phyloP scores from a whole-genome alignment of 208 protist genomes.

The Novymonas esmeraldas region DNA sequence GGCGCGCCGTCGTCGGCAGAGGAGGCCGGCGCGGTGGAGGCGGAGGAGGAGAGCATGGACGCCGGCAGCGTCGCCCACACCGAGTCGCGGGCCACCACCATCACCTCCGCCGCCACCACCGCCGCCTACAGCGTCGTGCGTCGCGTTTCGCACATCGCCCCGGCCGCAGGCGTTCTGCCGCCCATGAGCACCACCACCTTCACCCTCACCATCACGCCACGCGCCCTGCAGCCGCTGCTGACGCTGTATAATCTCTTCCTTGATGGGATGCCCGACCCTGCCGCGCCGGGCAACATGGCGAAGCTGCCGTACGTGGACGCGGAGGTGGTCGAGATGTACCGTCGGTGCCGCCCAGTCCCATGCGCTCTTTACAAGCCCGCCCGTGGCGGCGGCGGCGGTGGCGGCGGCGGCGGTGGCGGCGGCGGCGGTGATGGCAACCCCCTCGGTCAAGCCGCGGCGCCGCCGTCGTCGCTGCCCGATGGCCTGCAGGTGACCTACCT shows the following conservation, averaged over 20 bases:
- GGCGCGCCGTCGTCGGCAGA: constrained; percentile 21
- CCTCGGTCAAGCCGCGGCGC: background rate
- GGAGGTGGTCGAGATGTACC: constrained; percentile 33
- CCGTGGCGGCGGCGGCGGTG: background rate
- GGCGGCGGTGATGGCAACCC: background rate
- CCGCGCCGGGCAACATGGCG: constrained; percentile 11
- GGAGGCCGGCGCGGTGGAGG: background rate
- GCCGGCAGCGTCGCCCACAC: background rate
- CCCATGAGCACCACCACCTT: constrained; percentile 30
- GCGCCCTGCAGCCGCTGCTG: constrained; percentile 24
- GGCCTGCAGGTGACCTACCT: constrained; percentile 31
- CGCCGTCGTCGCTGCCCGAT: background rate
- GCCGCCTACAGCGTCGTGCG: constrained; percentile 2
- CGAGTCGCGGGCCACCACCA: background rate
- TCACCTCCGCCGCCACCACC: constrained; percentile 9
- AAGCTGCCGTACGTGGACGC: constrained; percentile 30
- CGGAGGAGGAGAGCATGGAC: background rate
- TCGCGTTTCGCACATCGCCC: constrained; percentile 19
- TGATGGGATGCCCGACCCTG: constrained; percentile 62
- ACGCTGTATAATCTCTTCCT: constrained; percentile 78
- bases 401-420: background rate
- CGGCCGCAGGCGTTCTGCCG: constrained; percentile 18
- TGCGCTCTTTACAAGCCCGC: constrained; percentile 6
- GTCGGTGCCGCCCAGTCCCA: constrained; percentile 25
- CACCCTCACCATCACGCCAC: constrained; percentile 27